Evolutionary conservation across 2,329 filamentous ascomycete genomes (phyloP), one percentile per base, ranked within the genome.

Genomic region (Pyrenophora tritici-repentis): DNA sequence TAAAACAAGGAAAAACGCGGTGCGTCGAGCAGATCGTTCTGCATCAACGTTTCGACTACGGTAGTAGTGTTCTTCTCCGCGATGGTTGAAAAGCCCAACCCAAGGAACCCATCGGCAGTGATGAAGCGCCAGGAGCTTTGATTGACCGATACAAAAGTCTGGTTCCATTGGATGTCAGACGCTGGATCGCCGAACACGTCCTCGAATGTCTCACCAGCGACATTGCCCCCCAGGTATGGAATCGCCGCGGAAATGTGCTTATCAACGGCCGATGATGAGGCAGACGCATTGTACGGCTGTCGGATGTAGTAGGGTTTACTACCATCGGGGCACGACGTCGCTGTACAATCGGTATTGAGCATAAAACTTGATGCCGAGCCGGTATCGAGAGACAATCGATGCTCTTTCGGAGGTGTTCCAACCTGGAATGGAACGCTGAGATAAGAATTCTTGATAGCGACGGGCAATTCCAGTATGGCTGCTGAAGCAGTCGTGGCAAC

Each of bases 51-150:
- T 22, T 63, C 60, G 1, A 62, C 58, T 6, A 63, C 35, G 6
- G 58, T 44, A 1, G 45, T 32, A 1, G 60, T 63, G 4, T 32
- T 43, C 6, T 29, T 29, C 32, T 56, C 54, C 8, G 60, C 60
- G 17, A 63, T 63, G 20, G 54, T 53, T 20, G 58, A 56, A 41
- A 63, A 63, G 16, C 50, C 60, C 2, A 63, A 41, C 3, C 58
- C 60, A 1, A 63, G 38, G 34, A 62, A 63, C 16, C 60, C 58
- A 17, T 63, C 58, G 13, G 56, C 54, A 3, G 60, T 58, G 42
- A 62, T 56, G 38, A 51, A 60, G n/a, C 50, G 46, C 58, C 56
- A 63, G 24, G 29, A 42, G 26, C 56, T 60, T 29, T 58, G 18
- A 31, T 63, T 63, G 29, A 29, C 54, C 1, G 54, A 35, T 0